Evolutionary conservation across 2,329 filamentous ascomycete genomes (phyloP).

Genomic region (Nothophaeocryptopus gaeumannii): DNA sequence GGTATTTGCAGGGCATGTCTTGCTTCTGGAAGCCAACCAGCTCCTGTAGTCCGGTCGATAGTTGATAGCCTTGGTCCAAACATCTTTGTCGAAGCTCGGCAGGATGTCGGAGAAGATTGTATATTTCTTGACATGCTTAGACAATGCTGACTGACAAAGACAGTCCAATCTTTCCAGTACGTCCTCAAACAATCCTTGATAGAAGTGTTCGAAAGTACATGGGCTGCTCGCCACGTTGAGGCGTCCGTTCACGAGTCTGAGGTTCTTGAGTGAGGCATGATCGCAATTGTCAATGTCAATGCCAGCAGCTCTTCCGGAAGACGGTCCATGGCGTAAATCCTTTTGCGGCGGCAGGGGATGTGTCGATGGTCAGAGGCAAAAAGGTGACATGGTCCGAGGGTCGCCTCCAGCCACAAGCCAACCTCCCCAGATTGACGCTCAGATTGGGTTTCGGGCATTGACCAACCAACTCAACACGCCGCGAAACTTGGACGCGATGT

Average conservation of each 20-base stretch:
- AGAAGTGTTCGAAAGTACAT: conserved; percentile 25
- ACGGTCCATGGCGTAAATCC: conserved; percentile 9
- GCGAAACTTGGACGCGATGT: background rate
- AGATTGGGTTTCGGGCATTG: background rate
- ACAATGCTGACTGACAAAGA: conserved; percentile 22
- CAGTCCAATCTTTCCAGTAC: conserved; percentile 21
- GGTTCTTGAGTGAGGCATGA: conserved; percentile 21
- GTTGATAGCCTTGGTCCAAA: conserved; percentile 10
- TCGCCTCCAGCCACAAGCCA: background rate
- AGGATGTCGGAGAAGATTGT: conserved; percentile 30
- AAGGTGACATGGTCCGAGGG: conserved; percentile 1
- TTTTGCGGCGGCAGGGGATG: background rate
- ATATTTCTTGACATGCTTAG: conserved; percentile 27
- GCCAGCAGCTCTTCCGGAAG: conserved; percentile 31
- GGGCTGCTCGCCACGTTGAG: conserved; percentile 21
- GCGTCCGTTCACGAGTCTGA: conserved; percentile 23
- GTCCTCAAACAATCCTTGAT: conserved; percentile 25
- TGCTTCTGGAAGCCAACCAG: conserved; percentile 2
- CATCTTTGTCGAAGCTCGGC: conserved; percentile 18
- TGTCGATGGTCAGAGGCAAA: background rate
- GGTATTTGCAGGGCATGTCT: too few relatives aligned
- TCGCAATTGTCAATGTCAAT: conserved; percentile 21
- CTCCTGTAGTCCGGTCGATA: conserved; percentile 10
- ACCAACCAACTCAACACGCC: background rate
- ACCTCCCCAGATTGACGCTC: background rate